Base-by-base conservation (phyloP, 176 grass and related monocot genomes). In the Carex pumila region DNA sequence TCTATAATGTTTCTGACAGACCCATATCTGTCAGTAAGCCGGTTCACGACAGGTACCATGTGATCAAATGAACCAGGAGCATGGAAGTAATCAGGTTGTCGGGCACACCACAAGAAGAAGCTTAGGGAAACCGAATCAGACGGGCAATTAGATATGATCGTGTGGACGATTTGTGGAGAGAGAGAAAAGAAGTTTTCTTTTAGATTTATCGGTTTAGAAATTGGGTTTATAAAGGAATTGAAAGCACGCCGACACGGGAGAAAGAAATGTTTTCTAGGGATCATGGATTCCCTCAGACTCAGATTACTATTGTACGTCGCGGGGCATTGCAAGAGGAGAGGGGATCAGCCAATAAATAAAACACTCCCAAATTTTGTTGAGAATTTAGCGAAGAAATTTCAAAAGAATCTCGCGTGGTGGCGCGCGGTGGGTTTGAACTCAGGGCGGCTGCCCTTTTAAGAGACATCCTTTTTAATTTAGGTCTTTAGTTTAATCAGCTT, bases 81-180 rank as follows among this genome's bases (percentile, higher is more conserved):
- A 79, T 98, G 95, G 85, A 91, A 95, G 71, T 92, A 98, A 71
- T 84, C 87, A 41, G 89, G 90, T 81, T 89, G 86, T 34, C 86
- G 91, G 12, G 92, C 88, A 76, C 92, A 98, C 88, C 95, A 98
- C 60, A 95, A 88, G 88, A 95, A 98, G 86, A 95, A 92, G 74
- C 84, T 90, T 65, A 95, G 59, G 25, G 91, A 87, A 36, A 92
- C 79, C 18, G 85, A 83, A 69, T 98, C 92, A 49, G 92, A 98
- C 55, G 91, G 80, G 64, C 89, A 95, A 29, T 84, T 87, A 65
- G 80, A 87, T 21, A 93, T 79, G 3, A 85, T 83, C 30, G 91
- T 79, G 7, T 90, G 73, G 31, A 95, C 92, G 17, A 88, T 76
- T 22, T 84, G 54, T 14, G 91, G 92, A n/a, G 82, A 91, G 15